A percentile compares a stretch with the other conserved stretches of the same genome.
Conservation (phyloP, 23 red algal genomes). For the Gracilaria vermiculophylla region DNA sequence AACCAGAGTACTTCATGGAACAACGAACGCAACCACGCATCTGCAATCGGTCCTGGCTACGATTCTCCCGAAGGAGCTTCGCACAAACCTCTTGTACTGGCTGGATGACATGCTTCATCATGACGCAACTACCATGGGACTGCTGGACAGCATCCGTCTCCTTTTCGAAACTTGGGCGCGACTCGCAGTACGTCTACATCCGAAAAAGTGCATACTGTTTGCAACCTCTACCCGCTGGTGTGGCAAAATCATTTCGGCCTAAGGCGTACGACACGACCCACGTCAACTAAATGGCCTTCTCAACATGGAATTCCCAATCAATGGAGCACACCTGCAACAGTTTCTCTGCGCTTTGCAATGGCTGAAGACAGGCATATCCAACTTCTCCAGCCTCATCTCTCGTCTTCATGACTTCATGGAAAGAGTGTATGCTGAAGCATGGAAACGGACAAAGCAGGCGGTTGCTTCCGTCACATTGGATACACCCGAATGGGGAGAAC, state of each 20-base stretch:
- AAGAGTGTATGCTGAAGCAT: neutral
- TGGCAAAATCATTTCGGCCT: neutral
- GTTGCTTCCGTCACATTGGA: neutral
- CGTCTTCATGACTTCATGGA: conserved; percentile 23
- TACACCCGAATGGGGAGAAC: neutral
- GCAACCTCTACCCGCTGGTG: neutral
- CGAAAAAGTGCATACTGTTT: conserved; percentile 26
- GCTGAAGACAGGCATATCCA: neutral
- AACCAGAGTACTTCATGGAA: conserved; percentile 18
- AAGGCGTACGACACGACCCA: neutral
- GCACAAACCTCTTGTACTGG: neutral
- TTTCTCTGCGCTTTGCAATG: conserved; percentile 4
- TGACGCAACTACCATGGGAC: neutral
- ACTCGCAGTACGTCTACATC: neutral
- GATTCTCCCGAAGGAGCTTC: neutral
- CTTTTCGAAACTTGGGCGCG: neutral
- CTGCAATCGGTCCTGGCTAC: neutral
- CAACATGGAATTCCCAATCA: conserved; percentile 11
- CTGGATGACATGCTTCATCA: conserved; percentile 8
- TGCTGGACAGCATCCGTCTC: neutral
- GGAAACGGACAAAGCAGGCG: neutral
- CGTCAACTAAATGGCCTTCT: neutral
- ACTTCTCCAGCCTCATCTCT: neutral
- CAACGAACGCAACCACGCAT: conserved; percentile 4
- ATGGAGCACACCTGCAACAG: conserved; percentile 24